These are phyloP conservation scores for Dictyostelium intermedium DNA, from an alignment of 78 protist genomes.

Conservation along the genomic window DNA sequence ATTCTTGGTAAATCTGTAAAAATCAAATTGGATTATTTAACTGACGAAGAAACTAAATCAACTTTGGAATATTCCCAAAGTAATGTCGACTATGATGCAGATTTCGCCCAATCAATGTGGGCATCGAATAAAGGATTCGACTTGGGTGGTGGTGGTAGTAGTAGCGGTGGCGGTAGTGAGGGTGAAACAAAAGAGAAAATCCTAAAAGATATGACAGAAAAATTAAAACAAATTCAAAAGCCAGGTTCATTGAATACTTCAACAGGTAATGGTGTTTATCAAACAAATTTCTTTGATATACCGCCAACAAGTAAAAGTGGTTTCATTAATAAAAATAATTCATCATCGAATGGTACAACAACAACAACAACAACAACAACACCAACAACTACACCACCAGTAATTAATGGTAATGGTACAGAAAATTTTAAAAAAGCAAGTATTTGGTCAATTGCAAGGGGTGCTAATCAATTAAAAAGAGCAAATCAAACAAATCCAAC, in stretches of 20 bases:
- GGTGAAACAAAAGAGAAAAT: not conserved
- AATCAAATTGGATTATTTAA: slow-evolving; percentile 57
- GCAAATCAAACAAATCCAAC: not conserved
- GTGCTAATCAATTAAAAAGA: not conserved
- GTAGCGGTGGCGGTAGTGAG: not conserved
- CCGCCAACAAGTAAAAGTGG: not conserved
- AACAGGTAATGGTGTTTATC: not conserved
- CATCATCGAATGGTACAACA: not conserved
- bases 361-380: not conserved
- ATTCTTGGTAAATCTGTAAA: not conserved
- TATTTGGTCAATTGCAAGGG: not conserved
- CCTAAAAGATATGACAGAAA: not conserved
- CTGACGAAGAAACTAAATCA: slow-evolving; percentile 43
- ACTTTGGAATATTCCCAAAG: not conserved
- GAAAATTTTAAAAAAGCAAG: not conserved
- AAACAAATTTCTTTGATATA: not conserved
- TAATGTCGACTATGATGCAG: slow-evolving; percentile 67
- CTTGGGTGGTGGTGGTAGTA: not conserved
- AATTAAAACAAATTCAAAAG: not conserved
- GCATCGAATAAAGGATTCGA: slow-evolving; percentile 16
- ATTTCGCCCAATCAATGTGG: slow-evolving; percentile 56
- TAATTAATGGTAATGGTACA: too few relatives aligned
- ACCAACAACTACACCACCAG: not conserved
- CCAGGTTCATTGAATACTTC: not conserved
- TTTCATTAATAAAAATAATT: not conserved